Evolutionary conservation across 495 filamentous ascomycete genomes (phyloP), one percentile per base, ranked within the genome.

Genomic region (Neurospora africana): DNA sequence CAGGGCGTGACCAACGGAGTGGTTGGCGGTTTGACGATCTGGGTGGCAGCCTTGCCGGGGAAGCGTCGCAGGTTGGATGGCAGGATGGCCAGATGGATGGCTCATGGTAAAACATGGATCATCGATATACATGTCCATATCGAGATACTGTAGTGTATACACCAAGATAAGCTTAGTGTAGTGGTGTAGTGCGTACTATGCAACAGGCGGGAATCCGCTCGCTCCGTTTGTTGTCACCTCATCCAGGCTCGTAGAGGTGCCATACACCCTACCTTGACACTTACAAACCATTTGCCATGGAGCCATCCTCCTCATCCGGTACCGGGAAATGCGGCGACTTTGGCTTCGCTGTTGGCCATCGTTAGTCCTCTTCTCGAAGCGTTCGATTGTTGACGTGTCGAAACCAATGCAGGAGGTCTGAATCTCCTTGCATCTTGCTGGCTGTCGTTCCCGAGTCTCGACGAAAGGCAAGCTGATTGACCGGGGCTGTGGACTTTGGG

Each of bases 341-440:
- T 33, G 33, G 53, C 53, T 65, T 33, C 27, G 53, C 27, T 65
- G 53, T 27, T 65, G 53, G 53, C 53, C 53, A 65, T 65, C 6
- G 53, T 61, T 65, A 65, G 27, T 65, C 53, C 53, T 65, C 53
- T 65, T 65, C 53, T 65, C 53, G 53, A 65, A 65, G 53, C 27
- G 53, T 65, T 65, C 53, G 53, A 65, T 65, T 33, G 53, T 33
- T 65, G 53, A 65, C 53, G 53, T 65, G 53, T 65, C 53, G 27
- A 65, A 65, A 33, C 27, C 53, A 65, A 33, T 65, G 53, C 53
- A 65, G 27, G 53, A 65, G 53, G 53, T 61, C 53, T 61, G 53
- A 61, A 61, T 61, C 53, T 61, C 53, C 53, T 61, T 61, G 37
- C 69, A 53, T 33, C 69, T 70, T 43, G 38, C 69, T 70, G 69